Base-by-base conservation (phyloP, 1,284 basidiomycete species). In the Phellopilus nigrolimitatus region DNA sequence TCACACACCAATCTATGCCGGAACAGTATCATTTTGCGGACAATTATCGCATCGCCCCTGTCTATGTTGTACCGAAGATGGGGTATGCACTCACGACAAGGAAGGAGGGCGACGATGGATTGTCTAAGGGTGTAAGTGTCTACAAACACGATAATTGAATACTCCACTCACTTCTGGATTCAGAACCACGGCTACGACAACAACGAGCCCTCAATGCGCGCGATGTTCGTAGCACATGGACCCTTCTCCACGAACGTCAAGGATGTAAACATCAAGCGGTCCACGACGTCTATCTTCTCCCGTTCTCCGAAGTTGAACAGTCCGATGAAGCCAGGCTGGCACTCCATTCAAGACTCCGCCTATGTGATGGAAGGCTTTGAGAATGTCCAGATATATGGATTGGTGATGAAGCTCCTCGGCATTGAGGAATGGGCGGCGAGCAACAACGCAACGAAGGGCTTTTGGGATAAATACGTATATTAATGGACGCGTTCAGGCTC, bases 181-280 rank as follows among this genome's bases (percentile, higher is more conserved):
- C 58, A 90, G 80, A 90, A 83, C 56, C 88, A 93, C 57, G 90
- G 88, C 8, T 92, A 91, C 62, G 91, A 94, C 63, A 92, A 92
- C 58, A 65, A 74, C 12, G 77, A 83, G 34, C 62, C 71, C 7
- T 75, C 86, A 3, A 95, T 95, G 93, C 82, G 84, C 50, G 91
- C 91, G 0, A 85, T 91, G 65, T 95, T 95, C 66, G 84, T 95
- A 55, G 89, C 90, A 2, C 86, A 90, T 61, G 92, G 92, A 1
- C 91, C 92, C 0, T 92, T 92, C 62, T 82, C 87, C 9, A 66
- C 76, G 3, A 74, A 77, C 46, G 74, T 81, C 50, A 91, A 90
- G 64, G 69, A 72, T 1, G 64, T 76, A 46, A 73, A 78, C 58
- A 70, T 68, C 33, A 60, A 58, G 48, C 65, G 64, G 36, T 47